These are phyloP conservation scores for Ogataea degrootiae DNA, from an alignment of 805 yeast species.

Conservation along the genomic window DNA sequence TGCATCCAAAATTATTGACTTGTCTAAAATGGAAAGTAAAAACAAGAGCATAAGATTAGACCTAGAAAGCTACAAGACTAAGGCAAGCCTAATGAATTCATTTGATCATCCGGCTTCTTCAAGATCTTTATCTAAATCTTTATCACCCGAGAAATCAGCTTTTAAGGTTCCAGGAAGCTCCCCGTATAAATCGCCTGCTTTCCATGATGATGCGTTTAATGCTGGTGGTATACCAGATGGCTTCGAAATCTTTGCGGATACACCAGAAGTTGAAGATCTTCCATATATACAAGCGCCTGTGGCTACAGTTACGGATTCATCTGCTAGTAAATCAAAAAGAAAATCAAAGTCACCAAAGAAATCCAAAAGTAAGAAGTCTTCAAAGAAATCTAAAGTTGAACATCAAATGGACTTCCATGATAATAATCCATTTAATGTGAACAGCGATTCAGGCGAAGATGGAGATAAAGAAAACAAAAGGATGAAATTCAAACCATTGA, in stretches of 20 bases:
- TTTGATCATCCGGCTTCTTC: conserved; percentile 1
- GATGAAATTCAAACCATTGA: conserved; percentile 1
- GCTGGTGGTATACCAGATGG: conserved; percentile 7
- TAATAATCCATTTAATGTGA: conserved; percentile 4
- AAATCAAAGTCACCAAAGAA: conserved; percentile 9
- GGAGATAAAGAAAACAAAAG: not conserved
- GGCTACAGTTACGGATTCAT: too few relatives aligned
- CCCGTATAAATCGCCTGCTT: conserved; percentile 3
- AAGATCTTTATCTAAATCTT: not conserved
- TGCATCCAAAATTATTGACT: conserved; percentile 1
- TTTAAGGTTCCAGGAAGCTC: not conserved
- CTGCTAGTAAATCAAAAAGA: not conserved
- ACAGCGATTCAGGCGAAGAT: not conserved
- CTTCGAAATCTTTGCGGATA: conserved; percentile 11
- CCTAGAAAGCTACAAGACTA: conserved; percentile 17
- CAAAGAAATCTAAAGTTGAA: conserved; percentile 4
- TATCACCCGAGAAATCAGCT: not conserved
- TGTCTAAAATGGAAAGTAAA: conserved; percentile 7
- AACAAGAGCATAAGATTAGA: conserved; percentile 11
- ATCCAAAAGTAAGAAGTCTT: conserved; percentile 9
- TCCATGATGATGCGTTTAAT: conserved; percentile 1
- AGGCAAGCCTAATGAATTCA: conserved; percentile 12
- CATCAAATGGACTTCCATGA: conserved; percentile 11
- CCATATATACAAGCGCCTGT: not conserved
- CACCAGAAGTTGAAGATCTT: not conserved